Conservation (phyloP, 768 basidiomycete species). For the Candolleomyces aberdarensis region DNA sequence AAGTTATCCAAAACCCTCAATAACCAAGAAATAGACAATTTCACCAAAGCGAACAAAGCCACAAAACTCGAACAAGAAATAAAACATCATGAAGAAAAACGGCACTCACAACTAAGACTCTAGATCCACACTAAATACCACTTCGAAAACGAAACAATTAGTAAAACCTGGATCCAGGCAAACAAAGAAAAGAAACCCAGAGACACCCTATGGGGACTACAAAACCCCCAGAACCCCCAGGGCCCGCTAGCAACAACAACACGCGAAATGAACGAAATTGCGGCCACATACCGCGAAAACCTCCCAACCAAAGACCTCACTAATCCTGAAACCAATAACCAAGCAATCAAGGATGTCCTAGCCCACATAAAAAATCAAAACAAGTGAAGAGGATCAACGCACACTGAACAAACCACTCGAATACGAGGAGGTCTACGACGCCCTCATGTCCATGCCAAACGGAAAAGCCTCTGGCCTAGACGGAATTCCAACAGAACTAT, state of each 20-base stretch:
- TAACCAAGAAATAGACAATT: too few species aligned
- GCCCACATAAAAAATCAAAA: not conserved
- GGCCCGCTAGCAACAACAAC: not conserved
- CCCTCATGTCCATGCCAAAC: not conserved
- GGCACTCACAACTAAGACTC: too few species aligned
- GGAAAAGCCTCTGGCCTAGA: slow-evolving; percentile 18
- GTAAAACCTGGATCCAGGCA: not conserved
- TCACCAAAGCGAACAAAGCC: too few species aligned
- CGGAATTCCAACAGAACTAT: slow-evolving; percentile 22
- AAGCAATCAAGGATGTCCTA: not conserved
- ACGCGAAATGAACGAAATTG: not conserved
- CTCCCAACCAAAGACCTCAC: not conserved
- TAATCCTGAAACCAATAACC: not conserved
- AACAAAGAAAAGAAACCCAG: too few species aligned
- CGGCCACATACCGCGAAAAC: not conserved
- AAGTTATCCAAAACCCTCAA: too few species aligned
- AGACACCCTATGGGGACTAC: not conserved
- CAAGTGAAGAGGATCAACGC: not conserved
- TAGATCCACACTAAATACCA: not conserved
- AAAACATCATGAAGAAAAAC: too few species aligned
- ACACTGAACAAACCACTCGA: not conserved
- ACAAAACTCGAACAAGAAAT: too few species aligned
- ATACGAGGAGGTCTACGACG: not conserved
- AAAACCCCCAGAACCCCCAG: not conserved
- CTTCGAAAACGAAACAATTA: not conserved